Conservation (phyloP, 768 basidiomycete genomes). For the Leccinum longicurvipes region DNA sequence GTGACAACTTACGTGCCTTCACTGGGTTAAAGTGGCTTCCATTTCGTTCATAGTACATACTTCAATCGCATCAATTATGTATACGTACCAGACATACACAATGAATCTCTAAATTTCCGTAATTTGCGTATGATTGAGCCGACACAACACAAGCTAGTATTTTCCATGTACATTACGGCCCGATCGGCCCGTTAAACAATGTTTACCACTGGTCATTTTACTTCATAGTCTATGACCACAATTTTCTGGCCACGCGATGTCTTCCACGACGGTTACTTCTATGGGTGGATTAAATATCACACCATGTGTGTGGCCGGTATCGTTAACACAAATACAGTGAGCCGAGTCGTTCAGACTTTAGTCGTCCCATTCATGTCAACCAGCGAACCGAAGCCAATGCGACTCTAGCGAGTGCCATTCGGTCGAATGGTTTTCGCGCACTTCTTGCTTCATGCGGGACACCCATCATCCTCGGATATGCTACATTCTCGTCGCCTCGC, state of each 20-base stretch:
- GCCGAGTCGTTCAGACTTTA: slow-evolving; percentile 2
- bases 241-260: slow-evolving; percentile 62
- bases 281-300: slow-evolving; percentile 53
- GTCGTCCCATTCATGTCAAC: neutral
- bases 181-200: slow-evolving; percentile 10
- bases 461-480: slow-evolving; percentile 32
- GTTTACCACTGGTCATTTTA: neutral
- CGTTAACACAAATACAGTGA: slow-evolving; percentile 35
- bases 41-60: neutral
- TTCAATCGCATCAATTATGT: neutral
- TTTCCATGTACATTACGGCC: slow-evolving; percentile 3
- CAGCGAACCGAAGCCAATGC: slow-evolving; percentile 17
- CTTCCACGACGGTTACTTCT: slow-evolving; percentile 45
- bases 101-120: neutral
- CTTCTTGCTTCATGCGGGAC: slow-evolving; percentile 15
- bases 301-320: slow-evolving; percentile 52
- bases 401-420: slow-evolving; percentile 10
- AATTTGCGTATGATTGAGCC: neutral
- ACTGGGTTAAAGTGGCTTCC: neutral
- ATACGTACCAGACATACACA: neutral
- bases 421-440: slow-evolving; percentile 16
- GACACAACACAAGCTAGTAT: no score
- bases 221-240: slow-evolving; percentile 26
- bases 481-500: slow-evolving; percentile 15
- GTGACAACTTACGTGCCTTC: neutral